Percentiles rank a stretch among this genome's conserved stretches.
Evolutionary conservation across 176 grass and related monocot genomes (phyloP).

Genomic region (Zoysia japonica): DNA sequence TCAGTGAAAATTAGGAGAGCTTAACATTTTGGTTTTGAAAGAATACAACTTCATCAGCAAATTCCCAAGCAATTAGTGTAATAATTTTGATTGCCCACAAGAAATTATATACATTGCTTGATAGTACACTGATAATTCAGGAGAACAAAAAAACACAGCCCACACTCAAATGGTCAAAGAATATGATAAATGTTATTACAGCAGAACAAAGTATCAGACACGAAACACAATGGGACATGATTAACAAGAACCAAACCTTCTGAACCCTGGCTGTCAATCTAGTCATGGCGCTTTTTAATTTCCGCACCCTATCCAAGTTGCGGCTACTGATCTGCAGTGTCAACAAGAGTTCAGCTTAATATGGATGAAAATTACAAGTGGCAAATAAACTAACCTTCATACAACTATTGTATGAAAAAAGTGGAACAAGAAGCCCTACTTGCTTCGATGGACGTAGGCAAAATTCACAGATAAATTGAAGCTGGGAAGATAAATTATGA

Average conservation of each 20-base stretch:
- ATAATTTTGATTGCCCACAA: neutral
- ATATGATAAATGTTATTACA: neutral
- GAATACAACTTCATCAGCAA: neutral
- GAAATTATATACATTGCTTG: neutral
- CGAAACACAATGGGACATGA: slow-evolving; percentile 25
- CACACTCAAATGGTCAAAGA: slow-evolving; percentile 14
- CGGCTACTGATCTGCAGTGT: slow-evolving; percentile 87
- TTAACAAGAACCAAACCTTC: slow-evolving; percentile 60
- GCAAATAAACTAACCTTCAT: slow-evolving; percentile 16
- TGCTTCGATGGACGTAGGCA: slow-evolving; percentile 9
- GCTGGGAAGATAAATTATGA: neutral
- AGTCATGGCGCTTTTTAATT: slow-evolving; percentile 97
- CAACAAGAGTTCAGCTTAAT: slow-evolving; percentile 22
- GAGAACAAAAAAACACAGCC: neutral
- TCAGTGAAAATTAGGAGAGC: neutral
- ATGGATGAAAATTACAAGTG: neutral
- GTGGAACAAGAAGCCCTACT: neutral
- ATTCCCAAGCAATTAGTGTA: neutral
- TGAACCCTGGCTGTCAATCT: slow-evolving; percentile 94
- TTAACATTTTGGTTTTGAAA: neutral
- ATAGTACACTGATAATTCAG: neutral
- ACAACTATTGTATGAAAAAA: slow-evolving; percentile 20
- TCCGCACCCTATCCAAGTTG: slow-evolving; percentile 97
- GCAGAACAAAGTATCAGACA: neutral
- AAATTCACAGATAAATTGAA: slow-evolving; percentile 15